Conservation (phyloP, 2,329 filamentous ascomycete species). For the Scytalidium lignicola region DNA sequence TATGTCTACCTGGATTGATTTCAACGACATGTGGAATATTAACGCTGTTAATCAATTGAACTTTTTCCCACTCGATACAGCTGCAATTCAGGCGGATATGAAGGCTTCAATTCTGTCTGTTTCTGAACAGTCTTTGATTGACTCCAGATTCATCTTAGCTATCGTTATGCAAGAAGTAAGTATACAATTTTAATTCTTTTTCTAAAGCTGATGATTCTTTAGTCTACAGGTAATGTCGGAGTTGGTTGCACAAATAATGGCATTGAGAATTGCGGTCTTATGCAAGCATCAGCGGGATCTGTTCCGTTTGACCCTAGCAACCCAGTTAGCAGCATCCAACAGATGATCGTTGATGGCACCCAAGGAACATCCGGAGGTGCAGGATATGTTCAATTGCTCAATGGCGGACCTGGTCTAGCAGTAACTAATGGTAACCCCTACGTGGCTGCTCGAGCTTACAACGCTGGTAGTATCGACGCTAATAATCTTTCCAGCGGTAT, state of each 20-base stretch:
- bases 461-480: conserved; percentile 23
- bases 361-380: conserved; percentile 17
- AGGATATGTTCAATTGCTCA: conserved; percentile 16
- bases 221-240: conserved; percentile 21
- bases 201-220: not conserved
- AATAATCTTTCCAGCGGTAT: not conserved
- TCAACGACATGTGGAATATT: not conserved
- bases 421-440: conserved; percentile 16
- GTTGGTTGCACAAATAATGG: conserved; percentile 15
- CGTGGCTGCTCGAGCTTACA: conserved; percentile 23
- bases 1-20: not conserved
- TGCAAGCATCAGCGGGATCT: conserved; percentile 19
- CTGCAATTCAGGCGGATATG: not conserved
- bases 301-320: conserved; percentile 15
- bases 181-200: not conserved
- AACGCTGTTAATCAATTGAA: not conserved
- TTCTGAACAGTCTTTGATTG: conserved; percentile 7
- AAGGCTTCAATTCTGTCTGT: not conserved
- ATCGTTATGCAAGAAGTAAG: conserved; percentile 25
- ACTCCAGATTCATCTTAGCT: conserved; percentile 20
- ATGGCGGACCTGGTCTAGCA: not conserved
- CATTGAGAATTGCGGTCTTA: conserved; percentile 17
- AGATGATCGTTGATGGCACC: conserved; percentile 23
- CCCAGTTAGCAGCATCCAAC: conserved; percentile 14
- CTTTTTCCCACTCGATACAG: not conserved